A percentile compares a stretch with the other conserved stretches of the same genome.
These are phyloP conservation scores for Euptelea pleiosperma DNA, from an alignment of 164 flowering plant genomes.

Conservation along the genomic window DNA sequence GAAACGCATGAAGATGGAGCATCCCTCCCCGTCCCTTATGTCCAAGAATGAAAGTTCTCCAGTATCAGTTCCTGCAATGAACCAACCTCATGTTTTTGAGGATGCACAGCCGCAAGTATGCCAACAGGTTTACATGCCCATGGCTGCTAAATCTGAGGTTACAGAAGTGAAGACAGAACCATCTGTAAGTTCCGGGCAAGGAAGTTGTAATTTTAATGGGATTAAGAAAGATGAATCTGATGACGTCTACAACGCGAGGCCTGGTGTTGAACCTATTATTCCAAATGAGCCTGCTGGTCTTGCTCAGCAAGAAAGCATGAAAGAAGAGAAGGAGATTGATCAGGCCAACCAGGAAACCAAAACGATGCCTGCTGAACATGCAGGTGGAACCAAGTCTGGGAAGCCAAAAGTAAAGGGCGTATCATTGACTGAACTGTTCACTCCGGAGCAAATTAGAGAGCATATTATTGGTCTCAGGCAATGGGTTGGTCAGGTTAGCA, in stretches of 20 bases:
- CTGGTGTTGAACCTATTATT: conserved; percentile 31
- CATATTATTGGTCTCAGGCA: conserved; percentile 88
- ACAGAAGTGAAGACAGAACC: conserved; percentile 48
- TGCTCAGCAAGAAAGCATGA: conserved; percentile 34
- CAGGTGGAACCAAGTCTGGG: conserved; percentile 62
- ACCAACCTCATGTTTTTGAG: conserved; percentile 29
- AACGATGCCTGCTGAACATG: conserved; percentile 38
- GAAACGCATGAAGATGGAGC: conserved; percentile 80
- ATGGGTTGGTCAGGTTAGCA: conserved; percentile 97
- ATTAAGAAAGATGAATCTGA: conserved; percentile 33
- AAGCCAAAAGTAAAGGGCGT: conserved; percentile 95
- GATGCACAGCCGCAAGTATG: conserved; percentile 32
- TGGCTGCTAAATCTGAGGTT: conserved; percentile 40
- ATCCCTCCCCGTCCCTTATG: conserved; percentile 37
- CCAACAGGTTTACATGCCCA: conserved; percentile 28
- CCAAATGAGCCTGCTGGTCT: conserved; percentile 36
- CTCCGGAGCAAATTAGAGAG: conserved; percentile 90
- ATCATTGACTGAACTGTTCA: conserved; percentile 86
- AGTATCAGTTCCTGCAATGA: conserved; percentile 26
- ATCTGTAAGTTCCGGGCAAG: conserved; percentile 31
- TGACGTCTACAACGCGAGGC: conserved; percentile 27
- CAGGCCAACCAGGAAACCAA: conserved; percentile 32
- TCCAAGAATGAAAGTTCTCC: conserved; percentile 36
- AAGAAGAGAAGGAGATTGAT: conserved; percentile 21
- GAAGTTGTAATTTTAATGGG: conserved; percentile 27